Conservation (phyloP, 345 rosid genomes). For the Linum tenue region DNA sequence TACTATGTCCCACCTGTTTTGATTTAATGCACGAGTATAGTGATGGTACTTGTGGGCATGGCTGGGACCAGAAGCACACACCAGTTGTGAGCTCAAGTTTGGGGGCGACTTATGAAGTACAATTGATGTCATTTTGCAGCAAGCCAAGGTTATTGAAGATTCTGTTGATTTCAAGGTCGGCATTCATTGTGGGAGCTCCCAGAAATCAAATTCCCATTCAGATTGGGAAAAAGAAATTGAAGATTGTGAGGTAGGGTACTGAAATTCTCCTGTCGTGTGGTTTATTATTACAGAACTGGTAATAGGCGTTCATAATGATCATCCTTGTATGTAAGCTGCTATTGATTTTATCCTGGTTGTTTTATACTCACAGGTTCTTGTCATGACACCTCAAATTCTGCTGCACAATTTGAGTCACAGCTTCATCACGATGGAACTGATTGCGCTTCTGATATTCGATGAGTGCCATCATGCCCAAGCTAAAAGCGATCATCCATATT, state of each 20-base stretch:
- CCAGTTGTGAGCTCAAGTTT: no score
- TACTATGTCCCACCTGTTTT: not conserved
- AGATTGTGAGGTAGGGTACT: slow-evolving; percentile 51
- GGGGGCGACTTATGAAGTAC: slow-evolving; percentile 3
- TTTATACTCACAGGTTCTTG: slow-evolving; percentile 58
- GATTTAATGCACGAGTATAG: no score
- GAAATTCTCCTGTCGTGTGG: not conserved
- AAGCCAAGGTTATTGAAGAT: slow-evolving; percentile 73
- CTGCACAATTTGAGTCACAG: slow-evolving; percentile 69
- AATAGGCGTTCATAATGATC: not conserved
- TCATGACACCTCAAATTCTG: slow-evolving; percentile 81
- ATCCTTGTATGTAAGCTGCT: not conserved
- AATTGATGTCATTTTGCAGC: slow-evolving; percentile 39
- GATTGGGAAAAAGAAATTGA: slow-evolving; percentile 77
- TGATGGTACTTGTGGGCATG: no score
- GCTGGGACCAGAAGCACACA: no score
- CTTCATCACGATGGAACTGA: slow-evolving; percentile 77
- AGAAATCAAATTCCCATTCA: slow-evolving; percentile 37
- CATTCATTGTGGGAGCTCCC: slow-evolving; percentile 47
- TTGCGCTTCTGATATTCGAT: slow-evolving; percentile 81
- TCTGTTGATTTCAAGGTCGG: slow-evolving; percentile 67
- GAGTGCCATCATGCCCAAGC: slow-evolving; percentile 97
- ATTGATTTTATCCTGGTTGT: slow-evolving; percentile 13
- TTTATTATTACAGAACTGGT: not conserved
- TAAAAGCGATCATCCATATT: slow-evolving; percentile 76